phyloP scores from a whole-genome alignment of 768 basidiomycete genomes.

The Lactarius hatsudake region DNA sequence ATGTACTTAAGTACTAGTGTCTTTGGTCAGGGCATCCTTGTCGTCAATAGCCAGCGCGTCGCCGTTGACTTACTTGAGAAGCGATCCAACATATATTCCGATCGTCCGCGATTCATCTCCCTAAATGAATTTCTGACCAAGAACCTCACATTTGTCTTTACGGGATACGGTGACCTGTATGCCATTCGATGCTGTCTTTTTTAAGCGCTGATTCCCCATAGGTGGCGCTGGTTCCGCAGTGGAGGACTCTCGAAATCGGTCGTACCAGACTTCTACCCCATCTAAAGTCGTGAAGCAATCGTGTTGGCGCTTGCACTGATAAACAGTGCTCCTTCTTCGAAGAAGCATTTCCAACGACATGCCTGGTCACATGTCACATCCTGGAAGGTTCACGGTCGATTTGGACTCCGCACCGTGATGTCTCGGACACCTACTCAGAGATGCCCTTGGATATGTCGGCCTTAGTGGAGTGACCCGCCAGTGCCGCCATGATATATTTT shows the following conservation, averaged over 20 bases:
- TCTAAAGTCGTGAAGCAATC: background rate
- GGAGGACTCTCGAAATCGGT: background rate
- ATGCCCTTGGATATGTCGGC: too few species aligned
- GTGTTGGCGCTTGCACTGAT: conserved; percentile 25
- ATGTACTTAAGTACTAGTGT: background rate
- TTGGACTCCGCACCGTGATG: too few species aligned
- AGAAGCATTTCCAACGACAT: conserved; percentile 31
- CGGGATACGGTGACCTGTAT: background rate
- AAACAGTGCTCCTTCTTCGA: conserved; percentile 32
- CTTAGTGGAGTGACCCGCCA: too few species aligned
- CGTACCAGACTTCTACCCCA: background rate
- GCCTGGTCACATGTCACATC: too few species aligned
- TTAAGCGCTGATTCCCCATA: background rate
- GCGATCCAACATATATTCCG: background rate
- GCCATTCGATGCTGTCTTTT: background rate
- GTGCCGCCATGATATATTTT: too few species aligned
- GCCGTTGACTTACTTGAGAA: background rate
- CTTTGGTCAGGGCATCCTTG: background rate
- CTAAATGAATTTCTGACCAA: background rate
- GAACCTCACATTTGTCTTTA: background rate
- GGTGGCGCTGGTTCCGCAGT: background rate
- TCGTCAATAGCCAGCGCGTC: background rate
- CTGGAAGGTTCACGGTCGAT: too few species aligned
- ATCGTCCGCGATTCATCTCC: background rate
- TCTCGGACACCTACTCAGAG: too few species aligned